Conservation (phyloP, 768 basidiomycete genomes). For the Macrolepiota fuliginosa region DNA sequence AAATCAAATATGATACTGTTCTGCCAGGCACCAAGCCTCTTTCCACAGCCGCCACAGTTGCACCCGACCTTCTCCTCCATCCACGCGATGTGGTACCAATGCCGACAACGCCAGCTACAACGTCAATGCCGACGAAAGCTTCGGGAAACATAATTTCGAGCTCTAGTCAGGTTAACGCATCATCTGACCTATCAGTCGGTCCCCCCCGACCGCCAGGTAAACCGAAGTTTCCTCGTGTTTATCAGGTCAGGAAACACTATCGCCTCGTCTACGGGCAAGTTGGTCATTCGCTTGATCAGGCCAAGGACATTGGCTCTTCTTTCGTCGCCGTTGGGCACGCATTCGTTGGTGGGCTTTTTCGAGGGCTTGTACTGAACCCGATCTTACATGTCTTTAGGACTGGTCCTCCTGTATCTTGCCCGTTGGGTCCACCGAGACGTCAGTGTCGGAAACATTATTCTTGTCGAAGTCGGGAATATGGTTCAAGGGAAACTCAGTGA, state of each 20-base stretch:
- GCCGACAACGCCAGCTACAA: too few relatives aligned
- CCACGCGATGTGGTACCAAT: too few relatives aligned
- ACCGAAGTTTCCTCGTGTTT: not conserved
- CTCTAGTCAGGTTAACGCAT: not conserved
- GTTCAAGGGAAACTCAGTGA: too few relatives aligned
- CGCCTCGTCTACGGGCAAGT: not conserved
- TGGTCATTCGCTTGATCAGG: conserved; percentile 22
- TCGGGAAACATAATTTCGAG: not conserved
- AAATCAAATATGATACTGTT: not conserved
- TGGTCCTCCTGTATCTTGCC: conserved; percentile 10
- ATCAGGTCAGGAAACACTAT: not conserved
- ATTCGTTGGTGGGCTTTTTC: not conserved
- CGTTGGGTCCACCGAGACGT: too few relatives aligned
- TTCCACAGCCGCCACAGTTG: too few relatives aligned
- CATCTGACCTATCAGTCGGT: not conserved
- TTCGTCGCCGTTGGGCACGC: not conserved
- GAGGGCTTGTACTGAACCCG: not conserved
- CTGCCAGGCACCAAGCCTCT: not conserved
- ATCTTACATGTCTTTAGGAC: not conserved
- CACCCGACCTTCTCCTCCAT: not conserved
- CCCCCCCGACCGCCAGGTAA: too few relatives aligned
- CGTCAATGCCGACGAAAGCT: not conserved
- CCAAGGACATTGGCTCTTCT: conserved; percentile 18
- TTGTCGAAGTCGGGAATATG: conserved; percentile 9
- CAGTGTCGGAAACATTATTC: too few relatives aligned